These are phyloP conservation scores for Lanmaoa rubissima DNA, from an alignment of 768 basidiomycete species.

Conservation along the genomic window DNA sequence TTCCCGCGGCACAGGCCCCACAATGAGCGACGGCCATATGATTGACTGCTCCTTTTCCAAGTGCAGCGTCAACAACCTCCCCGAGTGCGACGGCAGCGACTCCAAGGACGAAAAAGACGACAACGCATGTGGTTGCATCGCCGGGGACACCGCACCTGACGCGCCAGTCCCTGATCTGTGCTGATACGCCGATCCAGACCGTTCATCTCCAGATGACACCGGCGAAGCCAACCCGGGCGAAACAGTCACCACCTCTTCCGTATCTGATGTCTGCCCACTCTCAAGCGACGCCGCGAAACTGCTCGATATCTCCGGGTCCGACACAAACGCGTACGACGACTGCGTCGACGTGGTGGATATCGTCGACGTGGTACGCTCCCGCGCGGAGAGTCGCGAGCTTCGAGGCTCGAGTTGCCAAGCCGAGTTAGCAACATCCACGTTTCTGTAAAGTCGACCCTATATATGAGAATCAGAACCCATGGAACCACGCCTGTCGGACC, in stretches of 20 bases:
- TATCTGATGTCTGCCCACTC: slow-evolving; percentile 68
- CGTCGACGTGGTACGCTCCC: slow-evolving; percentile 75
- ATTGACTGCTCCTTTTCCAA: slow-evolving; percentile 76
- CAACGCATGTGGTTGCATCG: slow-evolving; percentile 48
- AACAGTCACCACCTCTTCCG: slow-evolving; percentile 54
- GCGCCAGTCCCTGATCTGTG: slow-evolving; percentile 27
- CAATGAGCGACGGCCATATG: slow-evolving; percentile 80
- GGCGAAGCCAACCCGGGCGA: slow-evolving; percentile 67
- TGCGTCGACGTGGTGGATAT: slow-evolving; percentile 73
- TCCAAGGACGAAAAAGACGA: slow-evolving; percentile 83
- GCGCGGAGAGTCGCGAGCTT: slow-evolving; percentile 44
- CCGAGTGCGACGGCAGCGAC: slow-evolving; percentile 58
- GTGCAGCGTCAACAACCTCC: slow-evolving; percentile 74
- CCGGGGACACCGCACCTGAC: slow-evolving; percentile 59
- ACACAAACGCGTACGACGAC: slow-evolving; percentile 79
- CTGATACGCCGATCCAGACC: slow-evolving; percentile 19
- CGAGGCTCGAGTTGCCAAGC: slow-evolving; percentile 82
- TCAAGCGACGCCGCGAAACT: slow-evolving; percentile 82
- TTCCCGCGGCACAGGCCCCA: slow-evolving; percentile 65
- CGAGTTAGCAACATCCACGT: slow-evolving; percentile 62
- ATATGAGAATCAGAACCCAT: neutral
- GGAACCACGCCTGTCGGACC: neutral
- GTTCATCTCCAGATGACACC: slow-evolving; percentile 56
- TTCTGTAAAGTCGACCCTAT: slow-evolving; percentile 73
- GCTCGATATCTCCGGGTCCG: slow-evolving; percentile 83